phyloP scores from a whole-genome alignment of 108 stramenopile genomes.

The Nannochloropsis oceanica region DNA sequence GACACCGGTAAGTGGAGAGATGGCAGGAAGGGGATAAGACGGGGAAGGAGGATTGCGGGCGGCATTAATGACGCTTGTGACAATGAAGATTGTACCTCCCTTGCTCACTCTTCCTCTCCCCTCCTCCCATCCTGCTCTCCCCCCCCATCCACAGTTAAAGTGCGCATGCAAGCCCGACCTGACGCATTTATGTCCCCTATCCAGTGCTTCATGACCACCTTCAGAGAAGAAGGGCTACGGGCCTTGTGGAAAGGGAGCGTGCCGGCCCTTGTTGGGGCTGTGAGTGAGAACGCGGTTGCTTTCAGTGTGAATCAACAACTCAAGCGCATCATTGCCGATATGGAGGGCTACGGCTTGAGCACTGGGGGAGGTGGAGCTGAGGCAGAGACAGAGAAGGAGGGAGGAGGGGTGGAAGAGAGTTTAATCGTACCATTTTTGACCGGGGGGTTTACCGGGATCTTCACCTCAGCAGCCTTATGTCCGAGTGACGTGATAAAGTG shows the following conservation, averaged over 20 bases:
- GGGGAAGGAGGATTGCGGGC: too few relatives aligned
- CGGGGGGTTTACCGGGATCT: slow-evolving; percentile 21
- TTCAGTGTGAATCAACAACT: slow-evolving; percentile 34
- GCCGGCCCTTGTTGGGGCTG: slow-evolving; percentile 31
- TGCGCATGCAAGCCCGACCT: slow-evolving; percentile 37
- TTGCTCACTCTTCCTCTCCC: too few relatives aligned
- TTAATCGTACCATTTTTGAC: neutral
- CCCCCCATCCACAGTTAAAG: slow-evolving; percentile 35
- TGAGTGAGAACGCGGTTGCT: slow-evolving; percentile 36
- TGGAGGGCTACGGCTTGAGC: neutral
- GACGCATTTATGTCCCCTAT: slow-evolving; percentile 8
- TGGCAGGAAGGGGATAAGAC: neutral
- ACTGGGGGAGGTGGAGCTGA: slow-evolving; percentile 7
- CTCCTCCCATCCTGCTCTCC: neutral
- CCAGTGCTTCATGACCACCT: slow-evolving; percentile 14
- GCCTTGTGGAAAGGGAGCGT: slow-evolving; percentile 37
- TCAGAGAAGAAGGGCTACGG: slow-evolving; percentile 23
- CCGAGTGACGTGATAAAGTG: slow-evolving; percentile 40
- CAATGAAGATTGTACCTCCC: too few relatives aligned
- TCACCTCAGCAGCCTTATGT: slow-evolving; percentile 33
- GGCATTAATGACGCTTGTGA: too few relatives aligned
- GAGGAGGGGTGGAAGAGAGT: neutral
- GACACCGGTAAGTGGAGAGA: neutral
- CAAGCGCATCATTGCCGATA: slow-evolving; percentile 24
- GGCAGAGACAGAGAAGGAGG: neutral